Evolutionary conservation across 2,329 filamentous ascomycete genomes (phyloP), one percentile per base, ranked within the genome.

Genomic region (Penicillium rolfsii): DNA sequence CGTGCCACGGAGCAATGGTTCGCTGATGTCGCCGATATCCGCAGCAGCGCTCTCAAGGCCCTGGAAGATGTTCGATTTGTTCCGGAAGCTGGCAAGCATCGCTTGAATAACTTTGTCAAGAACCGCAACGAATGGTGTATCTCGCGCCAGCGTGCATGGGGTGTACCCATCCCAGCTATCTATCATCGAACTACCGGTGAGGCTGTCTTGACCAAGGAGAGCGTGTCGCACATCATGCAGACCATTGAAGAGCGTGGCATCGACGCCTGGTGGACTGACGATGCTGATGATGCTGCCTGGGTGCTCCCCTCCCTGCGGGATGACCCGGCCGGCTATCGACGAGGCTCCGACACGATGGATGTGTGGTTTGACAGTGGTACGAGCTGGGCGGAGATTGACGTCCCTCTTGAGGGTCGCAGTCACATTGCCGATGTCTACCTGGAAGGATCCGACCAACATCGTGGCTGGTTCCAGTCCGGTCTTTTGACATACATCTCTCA

Each of bases 361-460:
- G 95, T 99, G 9, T 99, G 95, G 95, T 99, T 99, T 69, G 95
- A 99, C 75, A 98, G 95, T 67, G 95, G 95, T 5, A 97, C 91
- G 53, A 97, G 92, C 71, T 99, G 95, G 95, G 90, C 85, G 2
- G 79, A 80, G 38, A 78, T 85, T 38, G 72, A 74, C 58, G 63
- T 67, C 3, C 75, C 76, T 28, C 71, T 68, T 8, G 70, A 70
- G 48, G 65, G 61, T 24, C 68, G 71, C 12, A 72, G 67, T 26
- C 71, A 68, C 41, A 76, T 73, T 26, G 92, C 92, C 0, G 93
- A 99, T 74, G 85, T 98, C 26, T 98, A 96, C 73, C 84, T 98
- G 2, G 95, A 99, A 79, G 95, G 95, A 35, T 91, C 90, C 3
- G 95, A 99, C 75, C 95, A 99, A 75, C 95, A 99, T 76, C 89